A percentile compares a stretch with the other conserved stretches of the same genome.
These are phyloP conservation scores for Phytophthora lateralis DNA, from an alignment of 352 stramenopile genomes.

Conservation along the genomic window DNA sequence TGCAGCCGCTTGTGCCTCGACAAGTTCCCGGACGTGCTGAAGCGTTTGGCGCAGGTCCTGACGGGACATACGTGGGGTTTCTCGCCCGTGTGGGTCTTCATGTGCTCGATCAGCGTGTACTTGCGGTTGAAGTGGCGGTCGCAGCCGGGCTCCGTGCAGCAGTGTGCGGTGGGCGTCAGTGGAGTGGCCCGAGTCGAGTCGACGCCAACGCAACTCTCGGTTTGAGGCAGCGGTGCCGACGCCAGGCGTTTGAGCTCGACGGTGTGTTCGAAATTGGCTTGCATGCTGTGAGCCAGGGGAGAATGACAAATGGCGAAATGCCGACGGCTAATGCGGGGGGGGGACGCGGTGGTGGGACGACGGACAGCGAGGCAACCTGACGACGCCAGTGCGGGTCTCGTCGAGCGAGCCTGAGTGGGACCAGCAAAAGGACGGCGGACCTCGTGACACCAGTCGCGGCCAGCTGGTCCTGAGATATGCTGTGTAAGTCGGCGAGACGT, in stretches of 20 bases:
- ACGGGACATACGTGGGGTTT: constrained; percentile 44
- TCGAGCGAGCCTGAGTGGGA: constrained; percentile 19
- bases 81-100: constrained; percentile 65
- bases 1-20: constrained; percentile 54
- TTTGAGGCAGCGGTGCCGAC: constrained; percentile 17
- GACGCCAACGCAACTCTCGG: constrained; percentile 4
- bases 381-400: constrained; percentile 24
- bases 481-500: constrained; percentile 23
- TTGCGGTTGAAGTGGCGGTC: constrained; percentile 46
- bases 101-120: constrained; percentile 57
- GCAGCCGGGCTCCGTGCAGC: constrained; percentile 32
- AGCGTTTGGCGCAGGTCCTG: constrained; percentile 45
- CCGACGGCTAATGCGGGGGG: not conserved
- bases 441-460: constrained; percentile 12
- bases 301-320: constrained; percentile 22
- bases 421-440: constrained; percentile 23
- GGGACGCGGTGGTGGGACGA: constrained; percentile 15
- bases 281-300: constrained; percentile 20
- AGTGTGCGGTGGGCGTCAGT: constrained; percentile 10
- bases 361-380: constrained; percentile 22
- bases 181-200: constrained; percentile 8
- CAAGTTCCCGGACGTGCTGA: constrained; percentile 58
- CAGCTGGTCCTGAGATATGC: constrained; percentile 27
- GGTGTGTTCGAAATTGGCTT: constrained; percentile 6
- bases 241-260: constrained; percentile 13